These are phyloP conservation scores for Boechera stricta DNA, from an alignment of 345 rosid species.

Conservation along the genomic window DNA sequence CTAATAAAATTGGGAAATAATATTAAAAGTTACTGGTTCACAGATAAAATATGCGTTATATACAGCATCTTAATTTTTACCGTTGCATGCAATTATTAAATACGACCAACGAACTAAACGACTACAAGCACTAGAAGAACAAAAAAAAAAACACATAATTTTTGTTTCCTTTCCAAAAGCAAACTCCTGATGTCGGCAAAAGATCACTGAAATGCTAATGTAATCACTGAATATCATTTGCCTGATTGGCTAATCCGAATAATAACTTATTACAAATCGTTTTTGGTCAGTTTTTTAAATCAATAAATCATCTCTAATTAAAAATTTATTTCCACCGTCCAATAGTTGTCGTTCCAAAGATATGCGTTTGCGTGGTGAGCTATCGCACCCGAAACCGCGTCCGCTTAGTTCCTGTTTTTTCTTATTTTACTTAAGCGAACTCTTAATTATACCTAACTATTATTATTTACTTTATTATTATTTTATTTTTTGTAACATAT, in stretches of 20 bases:
- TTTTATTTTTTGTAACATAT: background rate
- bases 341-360: constrained; percentile 28
- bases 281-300: background rate
- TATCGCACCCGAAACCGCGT: constrained; percentile 46
- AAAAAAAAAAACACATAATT: background rate
- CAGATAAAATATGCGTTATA: background rate
- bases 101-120: constrained; percentile 41
- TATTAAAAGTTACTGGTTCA: background rate
- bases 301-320: constrained; percentile 24
- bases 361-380: constrained; percentile 41
- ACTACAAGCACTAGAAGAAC: background rate
- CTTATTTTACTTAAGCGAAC: constrained; percentile 10
- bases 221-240: constrained; percentile 15
- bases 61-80: background rate
- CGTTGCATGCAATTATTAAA: constrained; percentile 16
- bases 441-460: constrained; percentile 31
- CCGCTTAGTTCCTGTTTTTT: constrained; percentile 15
- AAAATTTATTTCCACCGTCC: constrained; percentile 15
- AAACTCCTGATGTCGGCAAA: constrained; percentile 39
- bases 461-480: background rate
- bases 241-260: constrained; percentile 13
- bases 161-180: background rate
- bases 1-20: background rate
- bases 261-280: background rate
- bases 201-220: constrained; percentile 5